These are phyloP conservation scores for Ilex paraguariensis DNA, from an alignment of 305 asterid species.

Conservation along the genomic window DNA sequence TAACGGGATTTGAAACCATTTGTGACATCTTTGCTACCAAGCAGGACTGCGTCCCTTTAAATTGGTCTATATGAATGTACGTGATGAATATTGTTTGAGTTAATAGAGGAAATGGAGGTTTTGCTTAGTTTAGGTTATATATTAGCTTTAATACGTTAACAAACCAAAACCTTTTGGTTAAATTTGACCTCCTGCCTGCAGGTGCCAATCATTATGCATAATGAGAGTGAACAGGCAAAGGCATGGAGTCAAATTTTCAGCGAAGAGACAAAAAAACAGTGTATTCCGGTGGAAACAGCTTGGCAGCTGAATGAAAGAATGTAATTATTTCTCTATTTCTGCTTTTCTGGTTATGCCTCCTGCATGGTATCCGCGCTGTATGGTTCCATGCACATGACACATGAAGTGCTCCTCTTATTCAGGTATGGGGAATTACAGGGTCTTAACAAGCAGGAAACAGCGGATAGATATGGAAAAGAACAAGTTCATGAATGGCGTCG, in stretches of 20 bases:
- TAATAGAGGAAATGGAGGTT: too few species aligned
- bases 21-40: too few species aligned
- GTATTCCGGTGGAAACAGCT: conserved; percentile 87
- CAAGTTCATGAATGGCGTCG: conserved; percentile 97
- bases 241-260: conserved; percentile 90
- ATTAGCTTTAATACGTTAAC: too few species aligned
- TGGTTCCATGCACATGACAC: conserved; percentile 6
- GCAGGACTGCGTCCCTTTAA: too few species aligned
- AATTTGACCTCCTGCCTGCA: conserved; percentile 18
- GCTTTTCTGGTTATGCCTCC: neutral
- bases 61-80: too few species aligned
- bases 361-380: neutral
- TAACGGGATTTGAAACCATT: too few species aligned
- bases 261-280: conserved; percentile 77
- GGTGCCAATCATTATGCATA: conserved; percentile 85
- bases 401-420: conserved; percentile 2
- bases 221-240: conserved; percentile 74
- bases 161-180: neutral
- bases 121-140: too few species aligned
- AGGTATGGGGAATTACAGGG: conserved; percentile 99
- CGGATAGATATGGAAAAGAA: conserved; percentile 81
- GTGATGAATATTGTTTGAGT: too few species aligned
- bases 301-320: conserved; percentile 98
- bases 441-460: conserved; percentile 94
- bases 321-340: conserved; percentile 26